A percentile compares a stretch with the other conserved stretches of the same genome.
These are phyloP conservation scores for Litsea cubeba DNA, from an alignment of 164 flowering plant genomes.

Conservation along the genomic window DNA sequence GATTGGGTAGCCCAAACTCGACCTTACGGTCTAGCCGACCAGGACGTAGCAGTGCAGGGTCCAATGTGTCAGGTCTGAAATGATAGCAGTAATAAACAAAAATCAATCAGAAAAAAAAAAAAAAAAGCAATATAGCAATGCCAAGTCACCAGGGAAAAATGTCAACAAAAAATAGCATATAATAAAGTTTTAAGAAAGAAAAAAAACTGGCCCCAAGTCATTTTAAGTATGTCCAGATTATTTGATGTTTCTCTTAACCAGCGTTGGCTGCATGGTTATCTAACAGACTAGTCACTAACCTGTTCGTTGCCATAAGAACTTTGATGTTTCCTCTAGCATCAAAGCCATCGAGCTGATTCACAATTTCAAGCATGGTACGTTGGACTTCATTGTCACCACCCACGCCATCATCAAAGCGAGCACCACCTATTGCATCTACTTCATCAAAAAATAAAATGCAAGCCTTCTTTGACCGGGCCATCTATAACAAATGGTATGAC, in stretches of 20 bases:
- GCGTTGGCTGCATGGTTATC: not conserved
- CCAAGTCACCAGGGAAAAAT: not conserved
- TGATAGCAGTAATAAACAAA: not conserved
- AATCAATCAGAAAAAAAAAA: not conserved
- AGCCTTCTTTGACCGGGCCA: conserved; percentile 99
- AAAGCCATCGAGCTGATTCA: conserved; percentile 96
- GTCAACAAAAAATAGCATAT: no score
- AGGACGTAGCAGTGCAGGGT: conserved; percentile 92
- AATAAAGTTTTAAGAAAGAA: no score
- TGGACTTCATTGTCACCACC: conserved; percentile 99
- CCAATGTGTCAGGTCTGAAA: conserved; percentile 89
- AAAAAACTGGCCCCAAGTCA: no score
- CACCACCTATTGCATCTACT: conserved; percentile 99
- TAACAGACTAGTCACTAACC: conserved; percentile 42
- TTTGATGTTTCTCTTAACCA: no score
- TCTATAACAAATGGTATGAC: conserved; percentile 33
- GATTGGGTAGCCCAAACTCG: conserved; percentile 93
- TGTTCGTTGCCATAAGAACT: conserved; percentile 96
- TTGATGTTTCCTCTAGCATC: conserved; percentile 97
- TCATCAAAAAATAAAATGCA: conserved; percentile 98
- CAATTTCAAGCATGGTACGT: conserved; percentile 98
- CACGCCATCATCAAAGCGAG: conserved; percentile 94
- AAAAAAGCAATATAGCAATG: not conserved
- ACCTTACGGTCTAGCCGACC: conserved; percentile 94
- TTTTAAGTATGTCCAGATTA: no score